Evolutionary conservation across 2,329 filamentous ascomycete genomes (phyloP), one percentile per base, ranked within the genome.

Genomic region (Chalaropsis ovoidea): DNA sequence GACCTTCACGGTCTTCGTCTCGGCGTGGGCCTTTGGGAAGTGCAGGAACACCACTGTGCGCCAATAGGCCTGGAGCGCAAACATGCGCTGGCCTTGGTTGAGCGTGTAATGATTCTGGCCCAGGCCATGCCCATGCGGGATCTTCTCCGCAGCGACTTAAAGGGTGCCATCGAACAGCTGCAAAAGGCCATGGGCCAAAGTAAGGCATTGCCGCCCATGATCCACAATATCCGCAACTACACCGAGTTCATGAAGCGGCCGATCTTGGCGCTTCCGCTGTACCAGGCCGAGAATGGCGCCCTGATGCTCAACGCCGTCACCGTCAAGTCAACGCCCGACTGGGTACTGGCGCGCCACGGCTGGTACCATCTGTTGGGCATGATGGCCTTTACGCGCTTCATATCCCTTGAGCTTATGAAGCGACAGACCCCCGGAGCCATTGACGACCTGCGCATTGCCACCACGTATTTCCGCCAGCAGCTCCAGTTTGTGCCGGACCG

Each of bases 331-430:
- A 81, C 83, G 0, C 66, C 66, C 2, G 88, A 94, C 67, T 86
- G 85, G 63, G 82, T 83, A 0, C 76, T 95, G 42, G 91, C 92
- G 0, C 84, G 84, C 27, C 88, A 90, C 70, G 89, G 91, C 58
- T 97, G 93, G 93, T 96, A 90, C 74, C 96, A 94, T 74, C 77
- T 96, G 39, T 83, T 95, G 68, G 93, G 93, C 22, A 88, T 94
- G 80, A 89, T 95, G 65, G 86, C 90, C 1, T 80, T 97, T 66
- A 90, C 88, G 54, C 95, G 91, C 71, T 97, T 95, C 73, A 85
- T 84, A 69, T 81, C 78, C 41, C 81, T 82, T 73, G 89, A 79
- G 78, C 82, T 77, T 75, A 92, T 80, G 68, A 89, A 93, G 71
- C 84, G 90, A 22, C 82, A 90, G 70, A 89, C 84, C 2, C 87